These are phyloP conservation scores for Gaultheria prostrata DNA, from an alignment of 148 eudicot genomes.

Conservation along the genomic window DNA sequence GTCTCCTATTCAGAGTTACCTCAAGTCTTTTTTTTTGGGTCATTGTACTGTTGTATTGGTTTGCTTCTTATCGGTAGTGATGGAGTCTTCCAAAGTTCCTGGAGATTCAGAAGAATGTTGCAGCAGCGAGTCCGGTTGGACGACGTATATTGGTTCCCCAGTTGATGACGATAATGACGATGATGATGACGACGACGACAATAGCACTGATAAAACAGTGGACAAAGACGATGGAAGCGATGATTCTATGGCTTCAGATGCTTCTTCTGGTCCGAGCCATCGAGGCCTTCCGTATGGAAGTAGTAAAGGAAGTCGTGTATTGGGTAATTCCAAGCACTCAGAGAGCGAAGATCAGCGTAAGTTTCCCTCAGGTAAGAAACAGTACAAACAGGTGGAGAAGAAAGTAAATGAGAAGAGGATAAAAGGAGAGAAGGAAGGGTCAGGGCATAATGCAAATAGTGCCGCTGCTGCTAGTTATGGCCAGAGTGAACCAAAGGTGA, in stretches of 20 bases:
- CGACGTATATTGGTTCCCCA: conserved; percentile 63
- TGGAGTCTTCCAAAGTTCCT: conserved; percentile 27
- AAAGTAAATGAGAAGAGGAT: conserved; percentile 15
- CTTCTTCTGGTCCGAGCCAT: conserved; percentile 63
- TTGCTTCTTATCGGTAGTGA: neutral
- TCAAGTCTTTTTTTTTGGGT: neutral
- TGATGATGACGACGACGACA: conserved; percentile 10
- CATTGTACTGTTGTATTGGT: conserved; percentile 6
- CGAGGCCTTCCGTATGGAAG: conserved; percentile 5
- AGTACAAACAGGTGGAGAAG: conserved; percentile 31
- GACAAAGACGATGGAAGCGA: conserved; percentile 27
- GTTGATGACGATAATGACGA: conserved; percentile 18
- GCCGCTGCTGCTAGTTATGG: conserved; percentile 16
- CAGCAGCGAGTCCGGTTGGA: conserved; percentile 90
- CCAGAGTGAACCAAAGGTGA: conserved; percentile 34
- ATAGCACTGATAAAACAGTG: conserved; percentile 13
- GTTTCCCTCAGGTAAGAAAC: conserved; percentile 26
- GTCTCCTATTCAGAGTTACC: neutral
- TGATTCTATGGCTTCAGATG: conserved; percentile 68
- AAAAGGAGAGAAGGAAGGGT: conserved; percentile 27
- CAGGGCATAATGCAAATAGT: conserved; percentile 31
- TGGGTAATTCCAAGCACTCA: conserved; percentile 7
- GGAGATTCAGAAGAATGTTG: conserved; percentile 50
- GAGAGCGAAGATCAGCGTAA: conserved; percentile 15
- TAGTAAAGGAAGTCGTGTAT: conserved; percentile 4